phyloP scores from a whole-genome alignment of 139 green algal species.

The Chlamydomonas applanata region DNA sequence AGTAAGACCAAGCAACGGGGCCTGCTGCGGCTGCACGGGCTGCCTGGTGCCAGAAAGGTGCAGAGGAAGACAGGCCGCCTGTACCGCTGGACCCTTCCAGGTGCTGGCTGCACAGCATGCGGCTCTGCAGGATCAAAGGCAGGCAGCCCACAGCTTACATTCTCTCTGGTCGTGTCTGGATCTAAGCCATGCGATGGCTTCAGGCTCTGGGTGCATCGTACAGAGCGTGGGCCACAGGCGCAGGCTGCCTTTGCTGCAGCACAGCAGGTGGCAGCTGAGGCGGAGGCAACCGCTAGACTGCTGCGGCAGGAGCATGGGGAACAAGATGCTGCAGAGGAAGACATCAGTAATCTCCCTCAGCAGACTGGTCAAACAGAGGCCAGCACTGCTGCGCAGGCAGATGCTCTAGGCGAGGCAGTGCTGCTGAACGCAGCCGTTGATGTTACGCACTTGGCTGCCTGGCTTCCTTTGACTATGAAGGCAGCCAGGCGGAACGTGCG shows the following conservation, averaged over 20 bases:
- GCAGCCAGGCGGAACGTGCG: no score
- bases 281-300: not conserved
- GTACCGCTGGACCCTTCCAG: constrained; percentile 1
- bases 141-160: not conserved
- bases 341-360: not conserved
- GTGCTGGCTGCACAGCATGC: not conserved
- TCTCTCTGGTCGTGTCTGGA: no score
- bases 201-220: no score
- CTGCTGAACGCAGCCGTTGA: not conserved
- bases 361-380: not conserved
- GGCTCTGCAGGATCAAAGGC: not conserved
- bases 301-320: constrained; percentile 5
- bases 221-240: no score
- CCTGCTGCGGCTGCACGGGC: not conserved
- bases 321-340: not conserved
- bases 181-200: no score
- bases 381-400: not conserved
- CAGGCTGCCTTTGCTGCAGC: no score
- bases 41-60: not conserved
- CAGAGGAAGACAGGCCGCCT: not conserved
- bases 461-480: not conserved
- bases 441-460: not conserved
- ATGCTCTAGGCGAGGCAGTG: not conserved
- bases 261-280: not conserved
- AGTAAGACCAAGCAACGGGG: no score